phyloP scores from a whole-genome alignment of 2,329 filamentous ascomycete species.

The Aspergillus quadricinctus region DNA sequence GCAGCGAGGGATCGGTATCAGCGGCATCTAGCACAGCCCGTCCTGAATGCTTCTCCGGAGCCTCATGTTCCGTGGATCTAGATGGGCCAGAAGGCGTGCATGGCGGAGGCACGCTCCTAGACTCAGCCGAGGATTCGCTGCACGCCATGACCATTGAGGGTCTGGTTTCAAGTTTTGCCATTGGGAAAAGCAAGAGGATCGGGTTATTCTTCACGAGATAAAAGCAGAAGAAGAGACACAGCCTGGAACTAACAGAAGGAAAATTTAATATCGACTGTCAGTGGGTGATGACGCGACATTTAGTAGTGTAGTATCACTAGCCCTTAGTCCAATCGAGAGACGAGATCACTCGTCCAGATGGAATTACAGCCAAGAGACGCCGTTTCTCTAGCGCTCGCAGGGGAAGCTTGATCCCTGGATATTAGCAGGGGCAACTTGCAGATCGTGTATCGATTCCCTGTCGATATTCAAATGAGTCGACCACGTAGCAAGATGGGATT shows the following conservation, averaged over 20 bases:
- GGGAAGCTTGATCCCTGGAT: too few species aligned
- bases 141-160: not conserved
- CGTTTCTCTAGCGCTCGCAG: too few species aligned
- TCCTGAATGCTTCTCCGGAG: not conserved
- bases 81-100: not conserved
- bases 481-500: too few species aligned
- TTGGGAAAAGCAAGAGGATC: not conserved
- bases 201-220: not conserved
- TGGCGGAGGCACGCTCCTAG: too few species aligned
- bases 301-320: too few species aligned
- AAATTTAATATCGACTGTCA: not conserved
- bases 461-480: too few species aligned
- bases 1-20: conserved; percentile 1
- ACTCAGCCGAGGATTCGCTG: not conserved
- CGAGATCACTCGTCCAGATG: too few species aligned
- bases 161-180: not conserved
- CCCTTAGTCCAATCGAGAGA: too few species aligned
- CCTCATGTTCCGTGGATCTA: not conserved
- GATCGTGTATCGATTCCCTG: too few species aligned
- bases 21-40: not conserved
- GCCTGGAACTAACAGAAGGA: not conserved
- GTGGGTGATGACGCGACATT: too few species aligned
- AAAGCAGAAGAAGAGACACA: not conserved
- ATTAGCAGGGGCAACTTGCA: too few species aligned
- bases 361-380: too few species aligned